Base-by-base conservation (phyloP, 345 rosid genomes). In the Linum tenue region DNA sequence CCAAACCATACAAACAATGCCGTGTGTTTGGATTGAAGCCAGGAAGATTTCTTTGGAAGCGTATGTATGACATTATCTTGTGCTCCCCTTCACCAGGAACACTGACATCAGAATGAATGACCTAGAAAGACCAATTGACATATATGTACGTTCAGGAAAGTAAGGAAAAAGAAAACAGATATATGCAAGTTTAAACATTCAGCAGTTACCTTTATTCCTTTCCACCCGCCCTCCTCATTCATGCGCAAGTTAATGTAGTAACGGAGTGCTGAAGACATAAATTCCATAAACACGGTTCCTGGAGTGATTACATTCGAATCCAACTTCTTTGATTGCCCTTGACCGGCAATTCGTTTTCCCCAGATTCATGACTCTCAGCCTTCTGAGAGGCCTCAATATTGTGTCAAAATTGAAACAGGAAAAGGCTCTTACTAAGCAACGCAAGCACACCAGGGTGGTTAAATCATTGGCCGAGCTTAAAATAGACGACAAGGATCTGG, bases 1-100 rank as follows among this genome's bases (percentile, higher is more conserved):
- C 80, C 77, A 73, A 56, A 35, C 80, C 80, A 77, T 73, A 77
- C 60, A 77, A 15, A 64, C 80, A 77, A 50, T 77, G 77, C 10
- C 72, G 75, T 22, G 74, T 69, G 44, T 77, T 77, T 55, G 77
- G 80, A 73, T 77, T 69, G 64, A 8, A 73, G 31, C 72, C 80
- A 2, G 77, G 80, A 9, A 73, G 56, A 64, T 70, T 73, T 35
- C 80, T 63, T 58, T 77, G 80, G 61, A 77, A 44, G 57, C 72
- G 77, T 50, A 77, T 77, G 56, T 63, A 77, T 43, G 80, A 77
- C 74, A 73, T 73, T 39, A 77, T 67, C 77, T 77, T 73, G 43
- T 77, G 80, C 70, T 77, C 80, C 64, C 80, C 77, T 37, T 77
- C 77, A 60, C 80, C 80, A 51, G 77, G 77, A 8, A 73, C 77